Evolutionary conservation across 306 rosid species (phyloP).

Genomic region (Quillaja saponaria): DNA sequence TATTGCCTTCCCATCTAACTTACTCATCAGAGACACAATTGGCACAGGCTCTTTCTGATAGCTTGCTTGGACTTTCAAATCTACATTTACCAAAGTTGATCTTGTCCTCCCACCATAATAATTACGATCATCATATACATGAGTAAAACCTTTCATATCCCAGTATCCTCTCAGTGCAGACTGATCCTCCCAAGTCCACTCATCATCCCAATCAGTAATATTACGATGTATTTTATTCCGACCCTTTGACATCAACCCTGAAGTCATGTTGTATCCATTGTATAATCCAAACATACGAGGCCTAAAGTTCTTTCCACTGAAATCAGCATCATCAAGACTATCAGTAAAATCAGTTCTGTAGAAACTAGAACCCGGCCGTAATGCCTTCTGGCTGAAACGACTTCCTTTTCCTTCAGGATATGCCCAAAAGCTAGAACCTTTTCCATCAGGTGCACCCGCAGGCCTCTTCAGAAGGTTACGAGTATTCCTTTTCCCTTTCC

Average conservation of each 20-base stretch:
- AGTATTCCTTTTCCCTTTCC: slow-evolving; percentile 88
- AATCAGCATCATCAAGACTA: slow-evolving; percentile 47
- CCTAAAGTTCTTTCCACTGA: too few relatives aligned
- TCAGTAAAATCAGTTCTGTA: slow-evolving; percentile 40
- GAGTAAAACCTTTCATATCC: slow-evolving; percentile 56
- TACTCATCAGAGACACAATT: slow-evolving; percentile 84
- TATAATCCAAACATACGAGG: slow-evolving; percentile 54
- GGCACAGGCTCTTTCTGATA: slow-evolving; percentile 86
- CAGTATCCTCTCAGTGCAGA: slow-evolving; percentile 59
- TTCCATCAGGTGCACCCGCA: slow-evolving; percentile 46
- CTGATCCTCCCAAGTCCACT: slow-evolving; percentile 66
- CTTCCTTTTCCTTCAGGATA: slow-evolving; percentile 55
- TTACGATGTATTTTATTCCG: slow-evolving; percentile 40
- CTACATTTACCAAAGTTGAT: slow-evolving; percentile 70
- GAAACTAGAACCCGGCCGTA: slow-evolving; percentile 31
- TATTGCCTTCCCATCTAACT: slow-evolving; percentile 83
- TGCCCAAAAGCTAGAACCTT: slow-evolving; percentile 48
- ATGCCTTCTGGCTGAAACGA: slow-evolving; percentile 35
- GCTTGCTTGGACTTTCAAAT: slow-evolving; percentile 85
- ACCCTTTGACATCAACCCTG: slow-evolving; percentile 49
- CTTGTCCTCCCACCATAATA: slow-evolving; percentile 56
- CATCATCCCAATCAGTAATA: slow-evolving; percentile 73
- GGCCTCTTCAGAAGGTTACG: slow-evolving; percentile 70
- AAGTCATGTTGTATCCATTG: slow-evolving; percentile 51
- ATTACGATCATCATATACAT: slow-evolving; percentile 42